Conservation (phyloP, 345 rosid genomes). For the Laguncularia racemosa region DNA sequence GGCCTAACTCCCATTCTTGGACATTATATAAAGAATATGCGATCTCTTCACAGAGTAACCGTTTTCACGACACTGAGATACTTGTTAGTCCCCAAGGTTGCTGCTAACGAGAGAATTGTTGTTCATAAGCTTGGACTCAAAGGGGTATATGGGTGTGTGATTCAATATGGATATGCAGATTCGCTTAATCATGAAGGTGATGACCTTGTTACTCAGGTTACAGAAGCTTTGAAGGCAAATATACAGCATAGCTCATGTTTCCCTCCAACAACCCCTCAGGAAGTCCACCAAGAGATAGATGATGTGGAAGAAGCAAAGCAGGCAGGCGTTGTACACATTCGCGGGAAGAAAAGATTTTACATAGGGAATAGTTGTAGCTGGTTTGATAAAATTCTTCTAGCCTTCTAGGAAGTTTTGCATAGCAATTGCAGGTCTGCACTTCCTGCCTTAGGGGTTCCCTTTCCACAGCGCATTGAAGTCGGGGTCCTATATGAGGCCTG, state of each 20-base stretch:
- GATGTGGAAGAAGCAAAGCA: slow-evolving; percentile 31
- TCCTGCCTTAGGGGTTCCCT: slow-evolving; percentile 48
- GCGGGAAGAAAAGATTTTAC: slow-evolving; percentile 62
- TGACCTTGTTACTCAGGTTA: slow-evolving; percentile 40
- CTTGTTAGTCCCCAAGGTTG: slow-evolving; percentile 55
- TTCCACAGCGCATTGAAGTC: slow-evolving; percentile 43
- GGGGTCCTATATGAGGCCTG: slow-evolving; percentile 63
- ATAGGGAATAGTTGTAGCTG: slow-evolving; percentile 30
- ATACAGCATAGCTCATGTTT: slow-evolving; percentile 15
- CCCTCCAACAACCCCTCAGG: slow-evolving; percentile 6
- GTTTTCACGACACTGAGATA: slow-evolving; percentile 64
- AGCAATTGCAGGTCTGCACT: slow-evolving; percentile 55
- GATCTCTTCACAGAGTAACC: slow-evolving; percentile 72
- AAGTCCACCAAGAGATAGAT: slow-evolving; percentile 26
- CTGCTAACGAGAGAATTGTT: slow-evolving; percentile 38
- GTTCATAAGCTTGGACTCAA: slow-evolving; percentile 27
- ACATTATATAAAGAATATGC: slow-evolving; percentile 69
- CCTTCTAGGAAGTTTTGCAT: slow-evolving; percentile 54
- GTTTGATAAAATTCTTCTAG: slow-evolving; percentile 49
- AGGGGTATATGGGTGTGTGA: slow-evolving; percentile 50
- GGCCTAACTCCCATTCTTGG: slow-evolving; percentile 77
- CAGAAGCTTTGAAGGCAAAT: slow-evolving; percentile 25
- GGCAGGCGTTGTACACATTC: slow-evolving; percentile 43
- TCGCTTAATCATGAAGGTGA: slow-evolving; percentile 43
- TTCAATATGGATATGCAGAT: slow-evolving; percentile 68